Evolutionary conservation across 2,329 filamentous ascomycete genomes (phyloP), one percentile per base, ranked within the genome.

Genomic region (Verticillium isaacii): DNA sequence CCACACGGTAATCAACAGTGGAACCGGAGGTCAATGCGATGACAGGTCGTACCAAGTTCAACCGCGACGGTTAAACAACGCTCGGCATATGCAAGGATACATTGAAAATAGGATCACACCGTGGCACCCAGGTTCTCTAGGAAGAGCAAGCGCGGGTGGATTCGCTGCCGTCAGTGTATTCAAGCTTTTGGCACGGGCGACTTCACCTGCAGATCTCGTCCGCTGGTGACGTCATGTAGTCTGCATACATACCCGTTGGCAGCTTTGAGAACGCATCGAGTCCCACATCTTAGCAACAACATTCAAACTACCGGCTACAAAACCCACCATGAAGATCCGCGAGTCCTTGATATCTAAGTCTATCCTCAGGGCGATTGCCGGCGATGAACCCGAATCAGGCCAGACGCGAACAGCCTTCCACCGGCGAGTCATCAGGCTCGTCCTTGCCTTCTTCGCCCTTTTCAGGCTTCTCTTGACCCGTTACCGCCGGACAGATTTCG

Each of bases 281-380:
- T 36, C 5, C 12, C 9, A 52, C 45, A 5, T 52, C 17, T 19
- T 9, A 8, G 8, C n/a, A 25, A 52, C 45, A 52, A 52, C 45
- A 19, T 6, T 19, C 34, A 36, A 25, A 52, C 45, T 12, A 23
- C 19, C 45, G 8, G n/a, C 23, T 5, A n/a, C 8, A 52, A 3
- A 50, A 23, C 3, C 34, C 14, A 34, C 2, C 4, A 74, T 74
- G 72, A 68, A 71, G 64, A 74, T 74, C 23, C 71, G 71, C 41
- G 68, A 72, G 15, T 67, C 67, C 4, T 68, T 84, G 1, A 78
- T 89, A 17, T 86, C 86, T 0, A 83, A 84, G 3, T 86, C 84
- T 29, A 76, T 89, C 2, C 71, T 86, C 14, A 82, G 82, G 37
- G 85, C 84, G 2, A 68, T 81, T 2, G 74, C 85, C 0, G 80